These are phyloP conservation scores for Dactylella cylindrospora DNA, from an alignment of 2,329 filamentous ascomycete genomes.

Conservation along the genomic window DNA sequence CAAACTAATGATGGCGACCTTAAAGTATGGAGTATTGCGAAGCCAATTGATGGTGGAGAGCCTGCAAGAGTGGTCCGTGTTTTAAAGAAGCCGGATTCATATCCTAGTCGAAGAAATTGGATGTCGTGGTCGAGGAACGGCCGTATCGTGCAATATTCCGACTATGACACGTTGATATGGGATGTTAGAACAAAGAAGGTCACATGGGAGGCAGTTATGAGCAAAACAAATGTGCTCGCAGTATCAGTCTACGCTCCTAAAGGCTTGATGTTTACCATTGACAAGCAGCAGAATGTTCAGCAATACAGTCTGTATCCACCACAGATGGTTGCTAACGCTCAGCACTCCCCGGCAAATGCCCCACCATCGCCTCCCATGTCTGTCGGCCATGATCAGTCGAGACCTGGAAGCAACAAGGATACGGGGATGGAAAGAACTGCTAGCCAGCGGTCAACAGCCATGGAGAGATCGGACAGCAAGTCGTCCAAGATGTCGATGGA, in stretches of 20 bases:
- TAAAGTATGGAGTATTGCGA: conserved; percentile 94
- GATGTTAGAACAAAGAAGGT: conserved; percentile 98
- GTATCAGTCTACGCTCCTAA: conserved; percentile 86
- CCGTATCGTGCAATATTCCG: conserved; percentile 86
- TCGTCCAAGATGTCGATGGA: conserved; percentile 62
- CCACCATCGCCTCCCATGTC: conserved; percentile 82
- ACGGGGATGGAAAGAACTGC: conserved; percentile 44
- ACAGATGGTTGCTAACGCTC: conserved; percentile 80
- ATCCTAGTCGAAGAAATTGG: conserved; percentile 79
- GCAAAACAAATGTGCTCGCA: conserved; percentile 75
- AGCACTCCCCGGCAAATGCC: conserved; percentile 76
- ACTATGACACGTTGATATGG: conserved; percentile 92
- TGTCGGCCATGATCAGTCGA: conserved; percentile 46
- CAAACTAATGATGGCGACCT: conserved; percentile 91
- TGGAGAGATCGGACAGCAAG: conserved; percentile 41
- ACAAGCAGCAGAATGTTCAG: conserved; percentile 83
- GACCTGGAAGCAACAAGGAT: conserved; percentile 47
- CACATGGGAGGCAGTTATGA: conserved; percentile 83
- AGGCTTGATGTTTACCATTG: conserved; percentile 88
- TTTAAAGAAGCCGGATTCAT: conserved; percentile 75
- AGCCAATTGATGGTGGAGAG: conserved; percentile 69
- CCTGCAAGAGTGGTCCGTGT: conserved; percentile 85
- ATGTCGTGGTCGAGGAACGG: conserved; percentile 99
- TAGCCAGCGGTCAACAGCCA: conserved; percentile 25
- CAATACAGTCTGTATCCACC: conserved; percentile 91